phyloP scores from a whole-genome alignment of 768 basidiomycete genomes.

The Termitomyces sp. region DNA sequence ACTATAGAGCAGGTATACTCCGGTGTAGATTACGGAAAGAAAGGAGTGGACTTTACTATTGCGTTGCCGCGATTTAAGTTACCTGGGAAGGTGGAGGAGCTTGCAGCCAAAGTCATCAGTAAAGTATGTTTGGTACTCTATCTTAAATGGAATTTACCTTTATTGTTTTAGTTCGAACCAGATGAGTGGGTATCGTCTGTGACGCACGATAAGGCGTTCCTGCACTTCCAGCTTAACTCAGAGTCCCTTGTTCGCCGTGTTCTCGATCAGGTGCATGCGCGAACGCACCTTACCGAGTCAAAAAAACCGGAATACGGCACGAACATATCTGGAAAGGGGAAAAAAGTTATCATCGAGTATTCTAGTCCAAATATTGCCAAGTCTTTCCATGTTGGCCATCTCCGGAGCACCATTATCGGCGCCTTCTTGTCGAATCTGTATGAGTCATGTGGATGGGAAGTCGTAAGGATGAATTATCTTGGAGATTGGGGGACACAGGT shows the following conservation, averaged over 20 bases:
- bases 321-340: conserved; percentile 71
- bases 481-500: conserved; percentile 99
- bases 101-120: conserved; percentile 67
- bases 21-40: conserved; percentile 88
- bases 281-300: conserved; percentile 58
- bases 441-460: conserved; percentile 89
- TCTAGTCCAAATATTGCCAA: conserved; percentile 98
- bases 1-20: conserved; percentile 73
- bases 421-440: conserved; percentile 89
- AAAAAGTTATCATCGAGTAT: conserved; percentile 85
- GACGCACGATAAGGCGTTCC: conserved; percentile 69
- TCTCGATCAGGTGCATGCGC: conserved; percentile 67
- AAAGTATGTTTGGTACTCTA: conserved; percentile 46
- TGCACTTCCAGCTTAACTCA: conserved; percentile 74
- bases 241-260: conserved; percentile 57
- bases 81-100: conserved; percentile 75
- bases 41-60: conserved; percentile 89
- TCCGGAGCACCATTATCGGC: conserved; percentile 98
- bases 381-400: conserved; percentile 95
- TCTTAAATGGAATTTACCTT: not conserved
- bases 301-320: conserved; percentile 74
- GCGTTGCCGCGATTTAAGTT: conserved; percentile 89
- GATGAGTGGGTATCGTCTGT: conserved; percentile 74
- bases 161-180: conserved; percentile 63
- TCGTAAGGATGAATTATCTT: conserved; percentile 88